Evolutionary conservation across 768 basidiomycete species (phyloP).

Genomic region (Tricholoma saponaceum): DNA sequence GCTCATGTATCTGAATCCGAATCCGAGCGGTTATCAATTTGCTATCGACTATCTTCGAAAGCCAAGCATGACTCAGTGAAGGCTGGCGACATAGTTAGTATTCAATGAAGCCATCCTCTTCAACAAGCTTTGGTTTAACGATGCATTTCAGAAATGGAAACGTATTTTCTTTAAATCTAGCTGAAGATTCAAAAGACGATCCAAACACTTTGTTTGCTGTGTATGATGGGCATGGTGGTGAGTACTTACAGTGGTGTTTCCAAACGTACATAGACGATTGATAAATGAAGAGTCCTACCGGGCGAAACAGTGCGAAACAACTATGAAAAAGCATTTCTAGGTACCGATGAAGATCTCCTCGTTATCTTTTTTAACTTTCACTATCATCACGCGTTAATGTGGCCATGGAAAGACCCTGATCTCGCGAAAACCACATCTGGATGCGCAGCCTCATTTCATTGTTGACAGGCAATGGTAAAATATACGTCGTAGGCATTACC

Average conservation of each 20-base stretch:
- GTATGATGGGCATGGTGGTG: slow-evolving; percentile 98
- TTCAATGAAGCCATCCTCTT: neutral
- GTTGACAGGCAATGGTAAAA: slow-evolving; percentile 70
- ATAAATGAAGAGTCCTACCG: slow-evolving; percentile 66
- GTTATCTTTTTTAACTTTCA: slow-evolving; percentile 2
- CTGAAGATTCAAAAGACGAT: slow-evolving; percentile 40
- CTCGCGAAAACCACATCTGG: slow-evolving; percentile 91
- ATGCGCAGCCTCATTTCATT: slow-evolving; percentile 92
- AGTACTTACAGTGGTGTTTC: slow-evolving; percentile 20
- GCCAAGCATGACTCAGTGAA: too few species aligned
- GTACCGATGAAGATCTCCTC: slow-evolving; percentile 91
- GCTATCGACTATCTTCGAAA: too few species aligned
- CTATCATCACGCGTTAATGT: slow-evolving; percentile 13
- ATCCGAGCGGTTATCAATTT: too few species aligned
- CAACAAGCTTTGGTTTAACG: neutral
- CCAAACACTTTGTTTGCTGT: slow-evolving; percentile 89
- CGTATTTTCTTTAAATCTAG: slow-evolving; percentile 66
- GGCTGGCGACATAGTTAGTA: neutral
- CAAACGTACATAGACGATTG: slow-evolving; percentile 74
- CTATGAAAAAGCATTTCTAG: slow-evolving; percentile 87
- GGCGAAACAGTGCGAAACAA: slow-evolving; percentile 63
- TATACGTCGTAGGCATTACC: slow-evolving; percentile 64
- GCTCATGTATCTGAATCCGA: too few species aligned
- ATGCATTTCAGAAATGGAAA: slow-evolving; percentile 99
- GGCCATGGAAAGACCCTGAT: slow-evolving; percentile 57